Evolutionary conservation across 139 green algal genomes (phyloP), one percentile per base, ranked within the genome.

Genomic region (Coelastrella sp.): DNA sequence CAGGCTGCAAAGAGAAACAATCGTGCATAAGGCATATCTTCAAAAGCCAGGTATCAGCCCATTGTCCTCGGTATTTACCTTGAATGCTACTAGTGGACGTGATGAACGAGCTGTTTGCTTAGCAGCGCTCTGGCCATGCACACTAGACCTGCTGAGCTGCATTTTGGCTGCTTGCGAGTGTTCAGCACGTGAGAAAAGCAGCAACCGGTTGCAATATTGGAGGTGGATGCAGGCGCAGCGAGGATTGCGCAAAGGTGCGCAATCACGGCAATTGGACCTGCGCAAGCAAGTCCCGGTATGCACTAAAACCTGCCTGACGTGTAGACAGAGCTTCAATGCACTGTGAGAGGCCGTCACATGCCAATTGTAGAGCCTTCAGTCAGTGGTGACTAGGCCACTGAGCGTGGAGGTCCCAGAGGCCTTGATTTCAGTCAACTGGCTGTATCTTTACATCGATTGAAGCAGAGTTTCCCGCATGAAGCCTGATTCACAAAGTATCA

Each of bases 81-180:
- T 77, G 19, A 74, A 57, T 3, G 23, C 75, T 32, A 78, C 60
- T 68, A n/a, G 10, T 32, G 77, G 8, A 5, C 77, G 32, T 83
- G 77, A 61, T 32, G 54, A 22, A 54, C 17, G 59, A 19, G 60
- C 22, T 66, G 86, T 54, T 14, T 88, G 83, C 83, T 73, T 79
- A 3, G 54, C 5, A 64, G 81, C 22, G 81, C 47, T 77, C 61
- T 87, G 81, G 60, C 81, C 61, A 57, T 58, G 80, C 60, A 78
- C 66, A 66, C 83, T 54, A 58, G 83, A 58, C 83, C 54, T 88
- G 83, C 83, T 88, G 83, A 88, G 83, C 83, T 88, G 83, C 83
- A 88, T 88, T 22, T 78, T 80, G 83, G 80, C 80, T 88, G 83
- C 83, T 23, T 88, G 83, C 32, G 65, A 5, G 17, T 65, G 13